A percentile compares a stretch with the other conserved stretches of the same genome.
phyloP scores from a whole-genome alignment of 495 filamentous ascomycete species.

The Xylaria cubensis region DNA sequence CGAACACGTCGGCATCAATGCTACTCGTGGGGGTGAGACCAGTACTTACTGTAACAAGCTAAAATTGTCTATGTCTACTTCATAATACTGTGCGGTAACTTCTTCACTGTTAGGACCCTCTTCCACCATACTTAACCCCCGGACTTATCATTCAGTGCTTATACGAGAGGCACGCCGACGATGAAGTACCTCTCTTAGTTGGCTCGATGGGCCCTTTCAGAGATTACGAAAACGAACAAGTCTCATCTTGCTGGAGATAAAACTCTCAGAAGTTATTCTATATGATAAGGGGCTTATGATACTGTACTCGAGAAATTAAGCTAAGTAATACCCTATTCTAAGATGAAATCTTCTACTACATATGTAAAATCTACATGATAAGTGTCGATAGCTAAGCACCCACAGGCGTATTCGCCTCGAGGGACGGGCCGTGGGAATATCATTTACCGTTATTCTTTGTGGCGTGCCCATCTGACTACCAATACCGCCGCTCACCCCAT shows the following conservation, averaged over 20 bases:
- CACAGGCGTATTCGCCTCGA: neutral
- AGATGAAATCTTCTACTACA: neutral
- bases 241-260: neutral
- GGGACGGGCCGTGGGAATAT: constrained; percentile 19
- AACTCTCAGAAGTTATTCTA: neutral
- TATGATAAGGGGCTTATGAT: neutral
- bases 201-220: neutral
- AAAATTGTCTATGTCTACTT: neutral
- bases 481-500: neutral
- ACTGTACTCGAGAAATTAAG: neutral
- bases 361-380: neutral
- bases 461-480: neutral
- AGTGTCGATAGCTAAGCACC: neutral
- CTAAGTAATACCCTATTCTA: neutral
- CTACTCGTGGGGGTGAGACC: constrained; percentile 2
- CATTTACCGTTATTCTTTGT: neutral
- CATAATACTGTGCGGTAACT: neutral
- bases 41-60: neutral
- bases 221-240: neutral
- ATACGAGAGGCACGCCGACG: neutral
- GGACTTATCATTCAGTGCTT: neutral
- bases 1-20: constrained; percentile 10
- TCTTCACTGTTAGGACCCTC: neutral
- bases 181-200: neutral
- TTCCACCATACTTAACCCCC: neutral